Conservation (phyloP, 306 rosid species). For the Rubus idaeus region DNA sequence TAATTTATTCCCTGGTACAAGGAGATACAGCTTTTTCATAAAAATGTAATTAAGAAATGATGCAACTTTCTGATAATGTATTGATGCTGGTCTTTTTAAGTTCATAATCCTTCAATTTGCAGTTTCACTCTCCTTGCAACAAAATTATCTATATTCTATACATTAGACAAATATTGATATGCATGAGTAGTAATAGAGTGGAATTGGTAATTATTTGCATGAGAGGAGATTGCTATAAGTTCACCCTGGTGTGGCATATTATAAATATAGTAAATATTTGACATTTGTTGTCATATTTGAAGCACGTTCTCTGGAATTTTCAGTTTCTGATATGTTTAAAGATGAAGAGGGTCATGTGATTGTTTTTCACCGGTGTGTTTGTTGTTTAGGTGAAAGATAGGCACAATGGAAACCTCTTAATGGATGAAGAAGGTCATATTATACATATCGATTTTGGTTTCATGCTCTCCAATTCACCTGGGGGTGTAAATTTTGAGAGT, state of each 20-base stretch:
- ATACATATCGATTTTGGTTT: slow-evolving; percentile 99
- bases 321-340: not conserved
- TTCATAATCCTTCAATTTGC: not conserved
- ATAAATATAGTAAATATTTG: not conserved
- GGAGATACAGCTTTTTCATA: not conserved
- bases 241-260: not conserved
- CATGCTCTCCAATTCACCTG: slow-evolving; percentile 99
- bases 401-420: slow-evolving; percentile 92
- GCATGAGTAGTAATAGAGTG: not conserved
- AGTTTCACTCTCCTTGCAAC: not conserved
- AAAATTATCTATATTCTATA: not conserved
- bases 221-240: not conserved
- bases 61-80: not conserved
- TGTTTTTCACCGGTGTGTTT: slow-evolving; percentile 24
- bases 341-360: slow-evolving; percentile 2
- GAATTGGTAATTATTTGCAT: not conserved
- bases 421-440: slow-evolving; percentile 98
- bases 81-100: not conserved
- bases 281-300: not conserved
- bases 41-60: not conserved
- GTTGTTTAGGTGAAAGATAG: slow-evolving; percentile 78
- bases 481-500: slow-evolving; percentile 99
- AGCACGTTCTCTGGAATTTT: not conserved
- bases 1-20: not conserved
- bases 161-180: not conserved